Conservation (phyloP, 257 asterid species). For the Forsythia viridissima region DNA sequence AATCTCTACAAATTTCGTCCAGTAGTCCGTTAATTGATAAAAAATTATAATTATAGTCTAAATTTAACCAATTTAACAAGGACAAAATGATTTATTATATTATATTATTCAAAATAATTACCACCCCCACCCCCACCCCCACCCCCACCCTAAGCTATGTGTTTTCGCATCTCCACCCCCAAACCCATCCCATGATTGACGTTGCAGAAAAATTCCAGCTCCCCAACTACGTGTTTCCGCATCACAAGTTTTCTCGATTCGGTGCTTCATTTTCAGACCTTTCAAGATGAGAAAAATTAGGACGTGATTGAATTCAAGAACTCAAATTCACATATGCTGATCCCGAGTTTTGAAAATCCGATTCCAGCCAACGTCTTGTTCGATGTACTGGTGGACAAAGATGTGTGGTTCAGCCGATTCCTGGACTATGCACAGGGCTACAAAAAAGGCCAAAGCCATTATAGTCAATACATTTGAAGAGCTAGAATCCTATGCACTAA, state of each 20-base stretch:
- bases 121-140: no score
- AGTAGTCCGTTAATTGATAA: no score
- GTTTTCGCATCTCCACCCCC: no score
- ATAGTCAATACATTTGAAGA: slow-evolving; percentile 55
- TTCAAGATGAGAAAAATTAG: slow-evolving; percentile 46
- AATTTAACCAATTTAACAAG: no score
- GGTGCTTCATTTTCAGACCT: slow-evolving; percentile 61
- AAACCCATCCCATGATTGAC: slow-evolving; percentile 35
- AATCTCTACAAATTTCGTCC: no score
- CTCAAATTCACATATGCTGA: slow-evolving; percentile 13
- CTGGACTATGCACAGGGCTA: slow-evolving; percentile 53
- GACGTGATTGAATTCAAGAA: slow-evolving; percentile 43
- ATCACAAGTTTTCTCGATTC: slow-evolving; percentile 62
- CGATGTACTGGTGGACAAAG: slow-evolving; percentile 39
- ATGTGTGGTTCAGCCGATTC: slow-evolving; percentile 49
- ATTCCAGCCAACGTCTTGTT: slow-evolving; percentile 49
- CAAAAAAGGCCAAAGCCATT: slow-evolving; percentile 53
- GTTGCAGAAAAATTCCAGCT: slow-evolving; percentile 30
- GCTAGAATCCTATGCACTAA: slow-evolving; percentile 49
- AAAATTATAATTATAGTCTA: no score
- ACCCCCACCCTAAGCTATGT: no score
- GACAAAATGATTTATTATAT: no score
- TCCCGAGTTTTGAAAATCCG: slow-evolving; percentile 51
- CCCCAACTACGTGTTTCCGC: slow-evolving; percentile 45
- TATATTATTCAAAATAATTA: no score